phyloP scores from a whole-genome alignment of 2,329 filamentous ascomycete species.

The Samsoniella hepiali region DNA sequence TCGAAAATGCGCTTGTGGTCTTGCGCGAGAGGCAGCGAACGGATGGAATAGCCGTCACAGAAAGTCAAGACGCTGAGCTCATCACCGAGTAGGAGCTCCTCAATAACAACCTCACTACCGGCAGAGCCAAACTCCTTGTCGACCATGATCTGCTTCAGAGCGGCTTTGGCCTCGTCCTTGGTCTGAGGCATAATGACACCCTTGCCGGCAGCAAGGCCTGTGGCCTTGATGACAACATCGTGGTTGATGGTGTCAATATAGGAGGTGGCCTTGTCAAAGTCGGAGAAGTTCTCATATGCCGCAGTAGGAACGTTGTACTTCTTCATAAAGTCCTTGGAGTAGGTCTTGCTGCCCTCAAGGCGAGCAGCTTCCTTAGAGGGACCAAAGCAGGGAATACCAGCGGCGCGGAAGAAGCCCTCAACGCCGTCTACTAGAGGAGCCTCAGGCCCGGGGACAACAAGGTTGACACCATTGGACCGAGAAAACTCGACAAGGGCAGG shows the following conservation, averaged over 20 bases:
- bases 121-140: constrained; percentile 81
- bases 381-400: constrained; percentile 78
- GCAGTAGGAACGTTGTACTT: constrained; percentile 87
- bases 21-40: constrained; percentile 83
- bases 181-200: constrained; percentile 85
- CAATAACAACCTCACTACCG: constrained; percentile 89
- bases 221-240: constrained; percentile 89
- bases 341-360: constrained; percentile 96
- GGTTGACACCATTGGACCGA: constrained; percentile 67
- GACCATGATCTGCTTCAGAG: constrained; percentile 86
- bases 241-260: constrained; percentile 72
- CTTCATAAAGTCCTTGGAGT: constrained; percentile 97
- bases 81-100: constrained; percentile 88
- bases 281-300: constrained; percentile 81
- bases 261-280: constrained; percentile 66
- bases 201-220: constrained; percentile 88
- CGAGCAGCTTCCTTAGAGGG: constrained; percentile 79
- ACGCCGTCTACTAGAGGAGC: constrained; percentile 91
- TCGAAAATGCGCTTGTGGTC: constrained; percentile 96
- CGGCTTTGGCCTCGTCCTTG: constrained; percentile 77
- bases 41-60: constrained; percentile 81
- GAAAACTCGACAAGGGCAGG: constrained; percentile 72
- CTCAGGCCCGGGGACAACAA: constrained; percentile 89
- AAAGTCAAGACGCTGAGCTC: constrained; percentile 91
- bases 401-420: constrained; percentile 72